Percentiles rank a stretch among this genome's conserved stretches.
Evolutionary conservation across 139 green algal genomes (phyloP).

Genomic region (Picochlorum sp.): DNA sequence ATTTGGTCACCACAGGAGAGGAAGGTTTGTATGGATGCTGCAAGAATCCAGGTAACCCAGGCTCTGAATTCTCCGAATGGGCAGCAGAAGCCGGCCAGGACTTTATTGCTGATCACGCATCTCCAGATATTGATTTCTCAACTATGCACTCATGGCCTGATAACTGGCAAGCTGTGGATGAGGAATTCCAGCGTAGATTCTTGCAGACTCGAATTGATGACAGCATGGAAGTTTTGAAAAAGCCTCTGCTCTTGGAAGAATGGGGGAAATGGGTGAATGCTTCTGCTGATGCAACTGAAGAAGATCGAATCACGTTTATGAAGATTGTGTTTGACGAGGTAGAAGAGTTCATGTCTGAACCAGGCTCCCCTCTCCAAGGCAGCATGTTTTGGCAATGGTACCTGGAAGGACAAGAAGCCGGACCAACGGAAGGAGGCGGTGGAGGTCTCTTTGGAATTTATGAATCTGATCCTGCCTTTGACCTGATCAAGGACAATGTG

Average conservation of each 20-base stretch:
- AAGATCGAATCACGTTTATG: slow-evolving; percentile 16
- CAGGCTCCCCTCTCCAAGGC: slow-evolving; percentile 11
- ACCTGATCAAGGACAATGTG: slow-evolving; percentile 11
- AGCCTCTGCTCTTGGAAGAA: slow-evolving; percentile 62
- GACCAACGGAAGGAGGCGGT: slow-evolving; percentile 27
- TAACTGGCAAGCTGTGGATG: slow-evolving; percentile 37
- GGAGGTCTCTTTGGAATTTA: slow-evolving; percentile 39
- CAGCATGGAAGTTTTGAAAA: slow-evolving; percentile 12
- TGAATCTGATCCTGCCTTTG: slow-evolving; percentile 19
- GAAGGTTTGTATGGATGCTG: slow-evolving; percentile 46
- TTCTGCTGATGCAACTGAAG: slow-evolving; percentile 5
- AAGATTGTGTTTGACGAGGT: slow-evolving; percentile 3
- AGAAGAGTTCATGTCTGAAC: not conserved
- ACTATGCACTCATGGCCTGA: slow-evolving; percentile 44
- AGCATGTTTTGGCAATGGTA: slow-evolving; percentile 51
- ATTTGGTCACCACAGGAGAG: slow-evolving; percentile 38
- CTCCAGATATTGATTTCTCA: slow-evolving; percentile 34
- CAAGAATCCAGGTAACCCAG: slow-evolving; percentile 15
- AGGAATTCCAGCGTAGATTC: slow-evolving; percentile 22
- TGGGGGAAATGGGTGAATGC: slow-evolving; percentile 35
- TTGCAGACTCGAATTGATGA: slow-evolving; percentile 24
- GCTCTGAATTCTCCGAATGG: slow-evolving; percentile 12
- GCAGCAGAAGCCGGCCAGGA: slow-evolving; percentile 24
- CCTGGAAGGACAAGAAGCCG: slow-evolving; percentile 27
- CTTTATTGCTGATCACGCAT: slow-evolving; percentile 32